These are phyloP conservation scores for Serendipita sp. DNA, from an alignment of 768 basidiomycete species.

Conservation along the genomic window DNA sequence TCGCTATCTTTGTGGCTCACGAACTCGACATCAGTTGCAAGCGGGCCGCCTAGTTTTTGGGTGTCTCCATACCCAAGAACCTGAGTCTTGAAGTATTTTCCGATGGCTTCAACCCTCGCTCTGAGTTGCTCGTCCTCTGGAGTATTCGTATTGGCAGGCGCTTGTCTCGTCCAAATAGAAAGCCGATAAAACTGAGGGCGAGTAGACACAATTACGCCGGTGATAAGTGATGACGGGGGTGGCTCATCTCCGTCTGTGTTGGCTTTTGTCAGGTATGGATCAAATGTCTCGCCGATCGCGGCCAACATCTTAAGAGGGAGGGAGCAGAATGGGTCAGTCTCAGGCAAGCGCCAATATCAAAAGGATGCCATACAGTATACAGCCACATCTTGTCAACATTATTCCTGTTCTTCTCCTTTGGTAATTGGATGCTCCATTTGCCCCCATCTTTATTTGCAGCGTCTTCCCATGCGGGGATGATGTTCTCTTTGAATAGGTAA, in stretches of 20 bases:
- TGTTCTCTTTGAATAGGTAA: constrained; percentile 97
- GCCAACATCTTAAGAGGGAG: constrained; percentile 68
- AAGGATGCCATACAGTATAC: constrained; percentile 52
- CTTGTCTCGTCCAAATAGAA: constrained; percentile 91
- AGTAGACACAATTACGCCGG: constrained; percentile 88
- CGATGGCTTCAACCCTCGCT: constrained; percentile 69
- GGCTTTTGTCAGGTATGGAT: constrained; percentile 48
- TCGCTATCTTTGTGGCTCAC: constrained; percentile 88
- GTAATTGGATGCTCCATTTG: constrained; percentile 97
- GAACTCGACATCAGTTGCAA: constrained; percentile 91
- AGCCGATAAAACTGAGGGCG: constrained; percentile 91
- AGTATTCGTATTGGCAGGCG: constrained; percentile 30
- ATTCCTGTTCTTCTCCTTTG: constrained; percentile 77
- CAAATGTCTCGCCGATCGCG: constrained; percentile 97
- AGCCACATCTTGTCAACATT: constrained; percentile 95
- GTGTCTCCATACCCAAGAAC: constrained; percentile 68
- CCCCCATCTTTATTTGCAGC: constrained; percentile 93
- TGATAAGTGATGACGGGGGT: constrained; percentile 34
- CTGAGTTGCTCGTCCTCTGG: constrained; percentile 36
- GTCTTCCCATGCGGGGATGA: constrained; percentile 96
- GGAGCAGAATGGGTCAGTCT: constrained; percentile 5
- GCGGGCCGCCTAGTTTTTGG: constrained; percentile 64
- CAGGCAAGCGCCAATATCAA: constrained; percentile 10
- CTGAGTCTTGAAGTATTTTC: constrained; percentile 76
- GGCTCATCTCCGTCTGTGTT: constrained; percentile 22